Conservation (phyloP, 2,329 filamentous ascomycete species). For the Aphanoascus verrucosus region DNA sequence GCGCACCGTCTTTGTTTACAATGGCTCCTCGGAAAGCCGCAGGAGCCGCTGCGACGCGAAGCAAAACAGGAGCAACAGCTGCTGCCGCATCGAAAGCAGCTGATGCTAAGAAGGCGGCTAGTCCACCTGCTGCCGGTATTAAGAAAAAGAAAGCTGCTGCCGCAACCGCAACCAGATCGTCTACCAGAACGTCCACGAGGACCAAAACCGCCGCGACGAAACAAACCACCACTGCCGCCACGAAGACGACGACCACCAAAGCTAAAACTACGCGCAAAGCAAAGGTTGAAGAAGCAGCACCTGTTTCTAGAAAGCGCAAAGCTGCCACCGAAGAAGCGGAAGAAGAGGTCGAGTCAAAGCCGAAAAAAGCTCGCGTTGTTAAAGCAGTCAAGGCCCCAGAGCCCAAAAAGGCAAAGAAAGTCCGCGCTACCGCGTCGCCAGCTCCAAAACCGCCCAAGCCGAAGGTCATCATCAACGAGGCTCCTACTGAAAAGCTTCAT, state of each 20-base stretch:
- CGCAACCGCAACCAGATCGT: not conserved
- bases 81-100: slow-evolving; percentile 7
- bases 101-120: slow-evolving; percentile 5
- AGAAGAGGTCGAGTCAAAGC: slow-evolving; percentile 12
- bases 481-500: slow-evolving; percentile 49
- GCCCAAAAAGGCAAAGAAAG: slow-evolving; percentile 21
- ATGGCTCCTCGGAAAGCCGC: slow-evolving; percentile 8
- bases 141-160: not conserved
- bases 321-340: slow-evolving; percentile 15
- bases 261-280: slow-evolving; percentile 3
- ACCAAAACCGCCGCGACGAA: not conserved
- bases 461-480: slow-evolving; percentile 47
- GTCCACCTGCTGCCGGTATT: not conserved
- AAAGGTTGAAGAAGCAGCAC: not conserved
- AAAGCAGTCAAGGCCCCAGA: not conserved
- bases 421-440: slow-evolving; percentile 7
- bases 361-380: slow-evolving; percentile 19
- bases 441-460: slow-evolving; percentile 11
- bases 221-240: not conserved
- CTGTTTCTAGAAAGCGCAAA: slow-evolving; percentile 11
- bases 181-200: not conserved
- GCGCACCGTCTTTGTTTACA: not conserved
- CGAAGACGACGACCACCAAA: not conserved
- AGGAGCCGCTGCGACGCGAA: slow-evolving; percentile 1
- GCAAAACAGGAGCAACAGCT: not conserved